Evolutionary conservation across 2,329 filamentous ascomycete species (phyloP).

Genomic region (Lasiodiplodia sp.): DNA sequence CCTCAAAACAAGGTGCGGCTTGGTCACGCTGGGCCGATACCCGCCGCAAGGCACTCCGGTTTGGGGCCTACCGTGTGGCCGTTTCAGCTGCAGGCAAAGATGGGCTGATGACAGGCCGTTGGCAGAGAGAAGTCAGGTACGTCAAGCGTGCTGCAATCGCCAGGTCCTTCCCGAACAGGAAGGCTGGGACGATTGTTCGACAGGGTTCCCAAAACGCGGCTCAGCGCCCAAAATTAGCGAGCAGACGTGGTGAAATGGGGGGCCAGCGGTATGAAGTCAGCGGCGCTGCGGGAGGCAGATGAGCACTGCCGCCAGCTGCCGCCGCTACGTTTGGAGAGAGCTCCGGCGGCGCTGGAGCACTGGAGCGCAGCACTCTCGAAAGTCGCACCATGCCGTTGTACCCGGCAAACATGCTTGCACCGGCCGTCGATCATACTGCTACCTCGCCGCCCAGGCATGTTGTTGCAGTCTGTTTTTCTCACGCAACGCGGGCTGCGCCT

Average conservation of each 20-base stretch:
- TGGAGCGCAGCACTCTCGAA: background rate
- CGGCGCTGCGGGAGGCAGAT: constrained; percentile 13
- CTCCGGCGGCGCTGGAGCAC: constrained; percentile 15
- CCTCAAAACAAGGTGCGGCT: constrained; percentile 16
- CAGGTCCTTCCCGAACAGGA: constrained; percentile 12
- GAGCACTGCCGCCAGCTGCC: constrained; percentile 14
- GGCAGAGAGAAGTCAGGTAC: background rate
- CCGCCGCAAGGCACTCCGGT: constrained; percentile 6
- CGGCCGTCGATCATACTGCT: constrained; percentile 9
- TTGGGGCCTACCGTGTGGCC: background rate
- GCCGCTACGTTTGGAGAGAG: constrained; percentile 17
- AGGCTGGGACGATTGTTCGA: constrained; percentile 6
- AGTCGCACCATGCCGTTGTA: constrained; percentile 18
- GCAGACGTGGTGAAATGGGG: constrained; percentile 6
- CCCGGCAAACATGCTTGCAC: constrained; percentile 13
- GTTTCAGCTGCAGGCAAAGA: constrained; percentile 16
- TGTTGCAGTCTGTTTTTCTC: constrained; percentile 5
- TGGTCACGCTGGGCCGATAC: background rate
- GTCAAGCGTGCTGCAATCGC: background rate
- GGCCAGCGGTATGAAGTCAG: constrained; percentile 18
- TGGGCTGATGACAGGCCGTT: constrained; percentile 1
- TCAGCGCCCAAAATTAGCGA: constrained; percentile 10
- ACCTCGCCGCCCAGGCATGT: constrained; percentile 10
- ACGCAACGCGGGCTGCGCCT: constrained; percentile 13
- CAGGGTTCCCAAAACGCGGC: constrained; percentile 12